Base-by-base conservation (phyloP, 495 filamentous ascomycete species). In the Pseudoneurospora amorphoporcata region DNA sequence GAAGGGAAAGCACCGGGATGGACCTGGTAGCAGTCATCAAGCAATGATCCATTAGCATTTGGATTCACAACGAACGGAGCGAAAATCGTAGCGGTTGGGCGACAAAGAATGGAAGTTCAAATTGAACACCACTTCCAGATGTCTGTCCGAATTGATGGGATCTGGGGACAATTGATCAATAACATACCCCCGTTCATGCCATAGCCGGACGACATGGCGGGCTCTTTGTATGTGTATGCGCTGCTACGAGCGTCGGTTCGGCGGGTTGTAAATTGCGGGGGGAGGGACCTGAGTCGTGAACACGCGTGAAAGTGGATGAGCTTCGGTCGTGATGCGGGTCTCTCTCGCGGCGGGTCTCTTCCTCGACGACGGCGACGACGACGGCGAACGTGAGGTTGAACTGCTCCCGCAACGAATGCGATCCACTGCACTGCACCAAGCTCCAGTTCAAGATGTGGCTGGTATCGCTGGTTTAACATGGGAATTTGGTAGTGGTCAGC, bases 1-100 rank as follows among this genome's bases (percentile, higher is more conserved):
- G 89, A 98, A 99, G 80, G 93, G 92, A 83, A 96, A 98, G 90
- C 95, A 99, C 84, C 97, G 90, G 77, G 89, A 90, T 73, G 89
- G 91, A 77, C 93, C 94, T 97, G 81, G 14, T 38, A 41, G 17
- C 17, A 23, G 23, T 23, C n/a, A 14, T 73, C 32, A 53, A 40
- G 40, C 61, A 61, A 8, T 61, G 53, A 35, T 43, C 53, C 17
- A 35, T 65, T 35, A 65, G 53, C 53, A 65, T 17, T 61, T 5
- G 4, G 4, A 14, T 58, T 58, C 19, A 32, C 47, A 29, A 32
- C 5, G 12, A 14, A 16, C 45, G 19, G 19, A 19, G 19, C 4
- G 29, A 2, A 8, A 16, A 16, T 65, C 53, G 53, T 10, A 35
- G 35, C 14, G 29, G 53, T 17, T 35, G 17, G 29, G 53, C 53